A percentile compares a stretch with the other conserved stretches of the same genome.
Conservation (phyloP, 2,329 filamentous ascomycete species). For the Arthroderma sp. region DNA sequence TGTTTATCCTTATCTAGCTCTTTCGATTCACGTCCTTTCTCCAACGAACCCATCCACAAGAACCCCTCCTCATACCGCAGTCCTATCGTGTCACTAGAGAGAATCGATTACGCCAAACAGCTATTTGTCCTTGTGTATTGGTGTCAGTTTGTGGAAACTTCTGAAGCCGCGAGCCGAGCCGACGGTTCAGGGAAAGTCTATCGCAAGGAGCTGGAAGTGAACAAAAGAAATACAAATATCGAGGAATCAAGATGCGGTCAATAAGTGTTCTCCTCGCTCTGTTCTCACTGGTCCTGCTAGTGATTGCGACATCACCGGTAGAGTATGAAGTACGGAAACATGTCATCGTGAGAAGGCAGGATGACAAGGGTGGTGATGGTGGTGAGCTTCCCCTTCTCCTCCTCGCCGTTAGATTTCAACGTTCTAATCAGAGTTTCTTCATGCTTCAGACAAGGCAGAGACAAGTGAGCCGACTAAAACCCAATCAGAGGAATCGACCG, state of each 20-base stretch:
- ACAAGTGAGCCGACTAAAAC: conserved; percentile 12
- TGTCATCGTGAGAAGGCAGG: conserved; percentile 13
- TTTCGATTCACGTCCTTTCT: too few relatives aligned
- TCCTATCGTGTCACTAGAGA: too few relatives aligned
- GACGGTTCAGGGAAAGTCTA: too few relatives aligned
- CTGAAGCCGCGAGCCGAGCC: too few relatives aligned
- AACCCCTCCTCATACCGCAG: too few relatives aligned
- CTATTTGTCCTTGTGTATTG: too few relatives aligned
- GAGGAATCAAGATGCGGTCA: conserved; percentile 20
- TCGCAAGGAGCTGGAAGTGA: too few relatives aligned
- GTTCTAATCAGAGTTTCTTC: not conserved
- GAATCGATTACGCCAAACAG: too few relatives aligned
- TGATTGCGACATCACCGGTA: conserved; percentile 20
- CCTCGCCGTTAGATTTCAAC: not conserved
- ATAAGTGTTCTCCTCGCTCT: conserved; percentile 19
- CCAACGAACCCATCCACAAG: too few relatives aligned
- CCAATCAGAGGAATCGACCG: conserved; percentile 1
- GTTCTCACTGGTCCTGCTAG: conserved; percentile 21
- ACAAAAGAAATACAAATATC: too few relatives aligned
- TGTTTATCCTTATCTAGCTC: too few relatives aligned
- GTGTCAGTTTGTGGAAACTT: too few relatives aligned
- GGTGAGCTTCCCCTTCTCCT: conserved; percentile 14
- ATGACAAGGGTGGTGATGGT: conserved; percentile 2
- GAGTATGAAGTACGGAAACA: conserved; percentile 9
- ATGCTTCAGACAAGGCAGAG: conserved; percentile 8